Percentiles rank a stretch among this genome's conserved stretches.
These are phyloP conservation scores for Leccinellum luteum DNA, from an alignment of 768 basidiomycete species.

Conservation along the genomic window DNA sequence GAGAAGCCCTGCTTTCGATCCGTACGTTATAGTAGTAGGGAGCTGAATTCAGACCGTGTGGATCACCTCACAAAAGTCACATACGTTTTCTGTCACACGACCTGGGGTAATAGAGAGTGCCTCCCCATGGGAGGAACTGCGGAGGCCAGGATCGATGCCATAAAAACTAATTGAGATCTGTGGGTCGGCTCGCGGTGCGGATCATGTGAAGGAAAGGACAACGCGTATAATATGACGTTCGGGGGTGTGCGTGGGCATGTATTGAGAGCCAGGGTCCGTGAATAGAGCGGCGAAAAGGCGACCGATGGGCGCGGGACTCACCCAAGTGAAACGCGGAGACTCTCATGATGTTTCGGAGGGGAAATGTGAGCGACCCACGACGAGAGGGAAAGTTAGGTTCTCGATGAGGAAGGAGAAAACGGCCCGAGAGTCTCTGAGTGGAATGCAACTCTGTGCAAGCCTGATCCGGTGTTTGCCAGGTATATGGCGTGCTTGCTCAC, in stretches of 20 bases:
- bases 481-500: neutral
- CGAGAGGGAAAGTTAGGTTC: constrained; percentile 13
- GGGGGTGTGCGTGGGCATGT: neutral
- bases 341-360: constrained; percentile 12
- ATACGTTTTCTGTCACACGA: constrained; percentile 21
- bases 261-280: constrained; percentile 7
- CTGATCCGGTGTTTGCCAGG: neutral
- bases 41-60: neutral
- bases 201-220: constrained; percentile 26
- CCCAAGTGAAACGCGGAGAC: constrained; percentile 12
- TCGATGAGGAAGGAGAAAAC: constrained; percentile 7
- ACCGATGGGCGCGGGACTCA: constrained; percentile 6
- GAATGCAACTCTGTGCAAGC: constrained; percentile 5
- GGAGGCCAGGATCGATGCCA: constrained; percentile 14
- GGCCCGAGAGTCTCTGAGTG: neutral
- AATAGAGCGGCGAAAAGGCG: constrained; percentile 16
- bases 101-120: constrained; percentile 30
- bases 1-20: constrained; percentile 3
- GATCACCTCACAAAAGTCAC: constrained; percentile 10
- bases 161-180: constrained; percentile 16
- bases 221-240: constrained; percentile 18
- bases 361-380: constrained; percentile 2
- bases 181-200: constrained; percentile 12
- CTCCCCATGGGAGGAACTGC: constrained; percentile 21
- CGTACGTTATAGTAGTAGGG: constrained; percentile 4